Conservation (phyloP, 1,139 yeast genomes). For the Magnusiomyces fungicola region DNA sequence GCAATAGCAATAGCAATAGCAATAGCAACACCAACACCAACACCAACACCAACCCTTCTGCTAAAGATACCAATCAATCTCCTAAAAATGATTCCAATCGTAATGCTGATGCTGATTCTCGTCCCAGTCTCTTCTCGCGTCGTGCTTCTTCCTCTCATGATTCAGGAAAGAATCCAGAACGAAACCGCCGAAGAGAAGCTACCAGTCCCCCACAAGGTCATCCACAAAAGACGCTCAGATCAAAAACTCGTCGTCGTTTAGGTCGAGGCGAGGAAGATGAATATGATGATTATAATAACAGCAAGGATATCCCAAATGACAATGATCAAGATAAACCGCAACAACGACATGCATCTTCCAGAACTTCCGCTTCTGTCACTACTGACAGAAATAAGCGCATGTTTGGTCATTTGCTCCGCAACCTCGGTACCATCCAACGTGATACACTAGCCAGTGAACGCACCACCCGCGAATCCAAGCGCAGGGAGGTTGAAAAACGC, state of each 20-base stretch:
- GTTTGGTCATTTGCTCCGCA: slow-evolving; percentile 13
- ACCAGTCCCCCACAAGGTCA: too few relatives aligned
- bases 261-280: not conserved
- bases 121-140: not conserved
- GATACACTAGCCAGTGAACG: slow-evolving; percentile 1
- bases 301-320: not conserved
- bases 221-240: too few relatives aligned
- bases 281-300: not conserved
- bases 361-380: not conserved
- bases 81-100: not conserved
- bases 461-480: slow-evolving; percentile 4
- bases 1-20: not conserved
- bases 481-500: slow-evolving; percentile 12
- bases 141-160: not conserved
- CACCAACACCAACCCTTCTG: not conserved
- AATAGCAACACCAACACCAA: not conserved
- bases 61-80: too few relatives aligned
- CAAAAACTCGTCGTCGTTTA: not conserved
- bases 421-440: slow-evolving; percentile 4
- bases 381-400: slow-evolving; percentile 10
- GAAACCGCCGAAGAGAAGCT: too few relatives aligned
- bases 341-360: not conserved
- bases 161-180: not conserved
- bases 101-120: not conserved
- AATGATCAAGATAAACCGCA: not conserved